Percentiles rank a stretch among this genome's conserved stretches.
These are phyloP conservation scores for Cyberlindnera misumaiensis DNA, from an alignment of 805 yeast species.

Conservation along the genomic window DNA sequence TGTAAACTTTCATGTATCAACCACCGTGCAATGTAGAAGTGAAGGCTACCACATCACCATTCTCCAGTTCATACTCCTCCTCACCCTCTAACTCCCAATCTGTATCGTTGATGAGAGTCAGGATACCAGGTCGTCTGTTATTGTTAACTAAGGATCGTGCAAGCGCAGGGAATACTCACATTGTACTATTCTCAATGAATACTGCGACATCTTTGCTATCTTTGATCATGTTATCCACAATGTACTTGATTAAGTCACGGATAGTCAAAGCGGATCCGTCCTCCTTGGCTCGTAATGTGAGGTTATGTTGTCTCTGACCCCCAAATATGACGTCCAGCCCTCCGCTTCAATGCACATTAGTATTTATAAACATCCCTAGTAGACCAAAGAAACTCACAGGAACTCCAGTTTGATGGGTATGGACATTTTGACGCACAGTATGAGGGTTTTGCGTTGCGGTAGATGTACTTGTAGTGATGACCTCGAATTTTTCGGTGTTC, in stretches of 20 bases:
- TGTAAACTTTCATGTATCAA: slow-evolving; percentile 46
- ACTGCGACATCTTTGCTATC: slow-evolving; percentile 62
- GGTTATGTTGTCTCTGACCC: slow-evolving; percentile 46
- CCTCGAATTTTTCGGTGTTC: too few species aligned
- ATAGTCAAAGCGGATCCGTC: slow-evolving; percentile 27
- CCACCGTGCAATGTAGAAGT: slow-evolving; percentile 97
- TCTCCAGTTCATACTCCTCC: slow-evolving; percentile 69
- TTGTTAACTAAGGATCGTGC: not conserved
- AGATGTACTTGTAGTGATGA: too few species aligned
- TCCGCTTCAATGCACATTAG: slow-evolving; percentile 33
- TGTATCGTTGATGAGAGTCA: slow-evolving; percentile 86
- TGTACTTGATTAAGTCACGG: slow-evolving; percentile 47
- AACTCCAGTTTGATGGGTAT: slow-evolving; percentile 9
- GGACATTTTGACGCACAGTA: slow-evolving; percentile 1
- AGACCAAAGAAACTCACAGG: slow-evolving; percentile 6
- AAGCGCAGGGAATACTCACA: slow-evolving; percentile 2
- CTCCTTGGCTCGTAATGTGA: slow-evolving; percentile 39
- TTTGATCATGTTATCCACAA: slow-evolving; percentile 47
- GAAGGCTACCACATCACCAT: slow-evolving; percentile 74
- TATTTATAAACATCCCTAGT: too few species aligned
- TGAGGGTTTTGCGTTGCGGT: too few species aligned
- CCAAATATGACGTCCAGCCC: slow-evolving; percentile 79
- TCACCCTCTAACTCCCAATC: slow-evolving; percentile 97
- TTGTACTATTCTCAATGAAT: slow-evolving; percentile 70
- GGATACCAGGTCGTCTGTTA: slow-evolving; percentile 80